A percentile compares a stretch with the other conserved stretches of the same genome.
These are phyloP conservation scores for Tuber indicum DNA, from an alignment of 495 filamentous ascomycete species.

Conservation along the genomic window DNA sequence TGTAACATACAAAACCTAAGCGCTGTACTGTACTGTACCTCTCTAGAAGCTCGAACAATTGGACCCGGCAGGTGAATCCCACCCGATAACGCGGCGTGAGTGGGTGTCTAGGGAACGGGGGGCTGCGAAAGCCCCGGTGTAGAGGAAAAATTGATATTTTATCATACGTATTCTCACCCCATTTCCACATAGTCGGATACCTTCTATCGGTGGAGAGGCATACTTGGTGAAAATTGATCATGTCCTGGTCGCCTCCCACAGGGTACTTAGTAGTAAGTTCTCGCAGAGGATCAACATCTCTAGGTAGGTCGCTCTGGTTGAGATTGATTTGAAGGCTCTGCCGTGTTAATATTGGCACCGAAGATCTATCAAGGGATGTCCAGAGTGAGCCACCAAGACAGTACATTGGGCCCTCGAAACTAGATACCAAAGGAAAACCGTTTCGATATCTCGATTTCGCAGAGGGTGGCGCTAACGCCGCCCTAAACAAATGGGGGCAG, in stretches of 20 bases:
- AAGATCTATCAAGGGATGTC: too few species aligned
- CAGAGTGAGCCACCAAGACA: neutral
- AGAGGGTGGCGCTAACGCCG: neutral
- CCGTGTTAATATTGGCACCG: neutral
- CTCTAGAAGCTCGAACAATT: too few species aligned
- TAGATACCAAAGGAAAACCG: neutral
- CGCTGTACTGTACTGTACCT: too few species aligned
- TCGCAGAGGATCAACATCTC: neutral
- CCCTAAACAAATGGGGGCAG: constrained; percentile 3
- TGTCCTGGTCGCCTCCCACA: neutral
- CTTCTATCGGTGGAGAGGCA: neutral
- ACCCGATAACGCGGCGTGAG: too few species aligned
- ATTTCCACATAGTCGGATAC: neutral
- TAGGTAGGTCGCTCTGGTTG: neutral
- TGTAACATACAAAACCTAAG: too few species aligned
- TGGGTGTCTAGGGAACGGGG: too few species aligned
- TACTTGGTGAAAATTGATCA: neutral
- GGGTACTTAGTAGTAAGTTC: neutral
- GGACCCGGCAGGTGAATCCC: too few species aligned
- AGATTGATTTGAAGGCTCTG: neutral
- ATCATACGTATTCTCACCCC: neutral
- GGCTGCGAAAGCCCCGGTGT: too few species aligned
- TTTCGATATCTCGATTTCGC: constrained; percentile 3
- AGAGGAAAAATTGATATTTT: neutral
- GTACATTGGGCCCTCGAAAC: neutral